Base-by-base conservation (phyloP, 164 flowering plant species). In the Berberis thunbergii region DNA sequence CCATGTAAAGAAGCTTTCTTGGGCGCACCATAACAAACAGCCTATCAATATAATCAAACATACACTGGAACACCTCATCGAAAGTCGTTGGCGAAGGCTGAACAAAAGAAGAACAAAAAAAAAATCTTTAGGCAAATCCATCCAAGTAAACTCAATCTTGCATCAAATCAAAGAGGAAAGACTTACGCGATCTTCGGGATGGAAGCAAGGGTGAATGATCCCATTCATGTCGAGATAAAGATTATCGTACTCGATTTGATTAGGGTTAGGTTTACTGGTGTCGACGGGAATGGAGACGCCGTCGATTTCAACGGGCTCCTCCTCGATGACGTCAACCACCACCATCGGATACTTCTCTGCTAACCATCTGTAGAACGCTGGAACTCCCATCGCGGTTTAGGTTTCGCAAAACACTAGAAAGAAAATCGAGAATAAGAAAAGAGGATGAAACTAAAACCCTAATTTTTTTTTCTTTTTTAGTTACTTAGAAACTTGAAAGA, bases 11-110 rank as follows among this genome's bases (percentile, higher is more conserved):
- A 66, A 94, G 71, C 76, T 91, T 94, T 26, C 98, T 74, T 3
- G 99, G 99, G 1, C 97, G 88, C 48, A 91, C 99, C 97, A 91
- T 89, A 54, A 74, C 84, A 74, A 95, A 95, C 43, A 91, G 91
- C 55, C 96, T 72, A 72, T 89, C 97, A 65, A 91, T 87, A 71
- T 91, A 91, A 65, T 89, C 96, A 74, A 91, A 95, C 82, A 91
- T 83, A 72, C 97, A 89, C 72, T 84, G 81, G 64, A 95, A 95
- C 41, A 95, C 99, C 80, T 95, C 99, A 61, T 83, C 84, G 74
- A 81, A 95, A 38, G 94, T 77, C 49, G 91, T 74, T 41, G 99
- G 99, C 54, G 98, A 79, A 70, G 98, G 97, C 97, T 95, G 91
- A 84, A 78, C 3, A 7, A 3, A 43, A 52, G 13, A 13, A 68